Evolutionary conservation across 352 stramenopile species (phyloP).

Genomic region (Phytophthora foliorum): DNA sequence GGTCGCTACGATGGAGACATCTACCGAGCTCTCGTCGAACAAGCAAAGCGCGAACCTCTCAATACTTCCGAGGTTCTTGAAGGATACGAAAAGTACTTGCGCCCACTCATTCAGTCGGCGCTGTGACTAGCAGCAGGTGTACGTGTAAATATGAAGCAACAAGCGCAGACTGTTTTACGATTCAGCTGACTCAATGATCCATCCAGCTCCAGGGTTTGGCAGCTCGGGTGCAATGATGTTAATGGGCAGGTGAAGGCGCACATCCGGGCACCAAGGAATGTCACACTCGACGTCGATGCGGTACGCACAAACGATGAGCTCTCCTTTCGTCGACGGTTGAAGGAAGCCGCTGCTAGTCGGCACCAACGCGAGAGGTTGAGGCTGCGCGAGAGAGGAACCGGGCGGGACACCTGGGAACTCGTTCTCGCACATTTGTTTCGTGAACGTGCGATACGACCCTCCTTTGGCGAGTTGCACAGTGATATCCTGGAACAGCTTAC

Average conservation of each 20-base stretch:
- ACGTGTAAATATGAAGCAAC: background rate
- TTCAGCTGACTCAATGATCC: constrained; percentile 30
- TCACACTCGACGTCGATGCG: constrained; percentile 74
- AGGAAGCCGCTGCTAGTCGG: constrained; percentile 40
- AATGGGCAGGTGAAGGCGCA: constrained; percentile 64
- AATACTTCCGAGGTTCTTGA: constrained; percentile 53
- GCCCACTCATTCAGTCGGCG: constrained; percentile 38
- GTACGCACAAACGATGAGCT: constrained; percentile 65
- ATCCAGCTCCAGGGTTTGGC: constrained; percentile 28
- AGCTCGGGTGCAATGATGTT: constrained; percentile 57
- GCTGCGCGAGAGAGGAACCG: constrained; percentile 47
- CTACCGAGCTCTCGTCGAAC: constrained; percentile 56
- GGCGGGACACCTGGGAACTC: constrained; percentile 61
- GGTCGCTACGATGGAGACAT: constrained; percentile 65
- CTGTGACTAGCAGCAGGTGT: constrained; percentile 19
- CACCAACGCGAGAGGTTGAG: constrained; percentile 57
- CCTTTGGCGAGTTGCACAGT: constrained; percentile 45
- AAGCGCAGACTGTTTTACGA: background rate
- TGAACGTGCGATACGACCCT: constrained; percentile 47
- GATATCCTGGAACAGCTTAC: constrained; percentile 65
- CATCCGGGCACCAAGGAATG: constrained; percentile 72
- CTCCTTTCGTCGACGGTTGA: constrained; percentile 57
- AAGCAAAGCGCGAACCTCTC: constrained; percentile 49
- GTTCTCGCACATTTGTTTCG: constrained; percentile 46
- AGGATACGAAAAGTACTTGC: constrained; percentile 52